Evolutionary conservation across 1,139 yeast species (phyloP), one percentile per base, ranked within the genome.

Genomic region (Kurtzmaniella quercitrusa): DNA sequence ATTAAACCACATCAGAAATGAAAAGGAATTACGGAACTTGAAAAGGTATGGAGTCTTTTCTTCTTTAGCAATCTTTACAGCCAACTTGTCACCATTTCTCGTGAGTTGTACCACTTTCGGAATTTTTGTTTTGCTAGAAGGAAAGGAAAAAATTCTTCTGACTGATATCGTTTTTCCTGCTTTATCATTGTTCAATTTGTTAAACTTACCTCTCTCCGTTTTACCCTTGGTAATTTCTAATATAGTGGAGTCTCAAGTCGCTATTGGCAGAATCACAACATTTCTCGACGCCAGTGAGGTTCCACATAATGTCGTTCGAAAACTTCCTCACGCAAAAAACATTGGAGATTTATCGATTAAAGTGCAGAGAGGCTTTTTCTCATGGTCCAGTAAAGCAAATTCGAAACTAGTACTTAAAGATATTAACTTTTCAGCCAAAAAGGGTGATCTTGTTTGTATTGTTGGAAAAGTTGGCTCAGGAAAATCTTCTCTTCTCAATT

Each of bases 81-180:
- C 89, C 3, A 76, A 81, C 48, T 59, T 82, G 50, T 42, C 44
- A 8, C 44, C 44, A 3, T 42, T 42, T 20, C 34, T 42, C 9
- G 86, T 84, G 2, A 78, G 88, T 2, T 76, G 84, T 43, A 68
- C 81, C 1, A 75, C 86, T 0, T 84, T 85, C 60, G 71, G 79
- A 0, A 55, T 75, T 1, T 84, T 72, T 54, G 76, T 83, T 3
- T 48, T 67, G 26, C 61, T 71, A 17, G 67, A 71, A 33, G 56
- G 66, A 1, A 58, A 58, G 3, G 82, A 84, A 0, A 63, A 84
- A 48, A 76, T 88, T 1, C 39, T 42, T 17, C 42, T 39, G 44
- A 82, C 93, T 0, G 89, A 83, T 23, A 71, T 84, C 42, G 84
- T 84, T 1, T 85, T 85, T 59, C 93, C 94, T 1, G 80, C 88